Conservation (phyloP, 768 basidiomycete species). For the Dioszegia crocea region DNA sequence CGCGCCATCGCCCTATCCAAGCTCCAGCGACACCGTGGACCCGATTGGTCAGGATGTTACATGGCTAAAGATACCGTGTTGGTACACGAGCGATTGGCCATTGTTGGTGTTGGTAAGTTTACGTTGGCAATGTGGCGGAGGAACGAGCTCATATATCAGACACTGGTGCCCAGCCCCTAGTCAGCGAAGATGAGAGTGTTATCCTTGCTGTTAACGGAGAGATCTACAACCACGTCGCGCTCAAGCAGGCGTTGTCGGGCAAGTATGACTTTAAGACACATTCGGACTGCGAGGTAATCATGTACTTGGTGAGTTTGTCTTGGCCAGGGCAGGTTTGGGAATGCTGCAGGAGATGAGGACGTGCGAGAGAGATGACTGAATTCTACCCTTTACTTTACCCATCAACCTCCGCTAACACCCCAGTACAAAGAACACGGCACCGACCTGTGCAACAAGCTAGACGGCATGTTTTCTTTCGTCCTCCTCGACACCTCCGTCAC, state of each 20-base stretch:
- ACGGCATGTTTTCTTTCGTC: constrained; percentile 99
- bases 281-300: constrained; percentile 95
- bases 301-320: constrained; percentile 66
- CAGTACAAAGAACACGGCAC: constrained; percentile 82
- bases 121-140: no score
- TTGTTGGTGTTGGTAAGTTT: constrained; percentile 86
- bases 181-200: constrained; percentile 76
- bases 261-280: constrained; percentile 86
- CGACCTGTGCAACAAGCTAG: constrained; percentile 71
- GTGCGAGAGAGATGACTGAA: no score
- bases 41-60: constrained; percentile 97
- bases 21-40: constrained; percentile 85
- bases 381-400: no score
- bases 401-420: constrained; percentile 2
- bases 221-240: constrained; percentile 91
- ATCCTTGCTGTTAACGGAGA: constrained; percentile 95
- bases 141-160: no score
- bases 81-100: constrained; percentile 91
- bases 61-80: constrained; percentile 77
- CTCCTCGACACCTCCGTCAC: constrained; percentile 87
- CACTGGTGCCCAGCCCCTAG: constrained; percentile 90
- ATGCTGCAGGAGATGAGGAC: no score
- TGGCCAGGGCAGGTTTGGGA: no score
- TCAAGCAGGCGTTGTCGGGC: constrained; percentile 59
- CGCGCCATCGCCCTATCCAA: constrained; percentile 80